A percentile compares a stretch with the other conserved stretches of the same genome.
Evolutionary conservation across 306 rosid species (phyloP).

Genomic region (Mimosa bimucronata): DNA sequence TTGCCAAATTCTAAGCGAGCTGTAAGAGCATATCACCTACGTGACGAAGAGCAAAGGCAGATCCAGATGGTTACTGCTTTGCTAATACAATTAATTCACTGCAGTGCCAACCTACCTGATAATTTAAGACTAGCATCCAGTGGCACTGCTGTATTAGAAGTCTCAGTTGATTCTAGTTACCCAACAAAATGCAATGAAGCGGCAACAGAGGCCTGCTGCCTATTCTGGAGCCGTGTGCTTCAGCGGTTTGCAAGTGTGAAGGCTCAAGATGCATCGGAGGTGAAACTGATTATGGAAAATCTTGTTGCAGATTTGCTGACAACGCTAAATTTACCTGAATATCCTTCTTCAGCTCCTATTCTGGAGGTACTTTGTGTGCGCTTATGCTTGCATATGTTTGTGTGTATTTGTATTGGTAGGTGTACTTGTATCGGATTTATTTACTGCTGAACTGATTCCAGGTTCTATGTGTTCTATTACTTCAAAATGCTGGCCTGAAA

Average conservation of each 20-base stretch:
- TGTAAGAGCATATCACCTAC: slow-evolving; percentile 83
- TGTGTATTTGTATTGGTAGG: slow-evolving; percentile 27
- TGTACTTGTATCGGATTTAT: slow-evolving; percentile 22
- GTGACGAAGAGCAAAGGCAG: slow-evolving; percentile 96
- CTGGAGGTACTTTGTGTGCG: slow-evolving; percentile 65
- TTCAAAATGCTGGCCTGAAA: slow-evolving; percentile 88
- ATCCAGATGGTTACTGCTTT: slow-evolving; percentile 97
- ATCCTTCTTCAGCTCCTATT: slow-evolving; percentile 94
- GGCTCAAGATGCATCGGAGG: slow-evolving; percentile 88
- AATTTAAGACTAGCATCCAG: slow-evolving; percentile 73
- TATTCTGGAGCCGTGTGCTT: slow-evolving; percentile 90
- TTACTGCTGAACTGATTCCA: slow-evolving; percentile 59
- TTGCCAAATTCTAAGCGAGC: slow-evolving; percentile 89
- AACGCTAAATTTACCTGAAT: slow-evolving; percentile 87
- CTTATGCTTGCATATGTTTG: slow-evolving; percentile 19
- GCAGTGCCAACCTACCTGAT: slow-evolving; percentile 93
- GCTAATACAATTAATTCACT: slow-evolving; percentile 86
- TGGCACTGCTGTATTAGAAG: slow-evolving; percentile 75
- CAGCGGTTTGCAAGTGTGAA: slow-evolving; percentile 85
- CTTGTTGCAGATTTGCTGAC: slow-evolving; percentile 89
- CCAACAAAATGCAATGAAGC: slow-evolving; percentile 79
- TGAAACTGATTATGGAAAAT: slow-evolving; percentile 90
- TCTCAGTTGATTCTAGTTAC: slow-evolving; percentile 64
- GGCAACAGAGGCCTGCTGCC: slow-evolving; percentile 75
- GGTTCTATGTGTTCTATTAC: slow-evolving; percentile 90